These are phyloP conservation scores for Hypholoma sublateritium DNA, from an alignment of 768 basidiomycete species.

Conservation along the genomic window DNA sequence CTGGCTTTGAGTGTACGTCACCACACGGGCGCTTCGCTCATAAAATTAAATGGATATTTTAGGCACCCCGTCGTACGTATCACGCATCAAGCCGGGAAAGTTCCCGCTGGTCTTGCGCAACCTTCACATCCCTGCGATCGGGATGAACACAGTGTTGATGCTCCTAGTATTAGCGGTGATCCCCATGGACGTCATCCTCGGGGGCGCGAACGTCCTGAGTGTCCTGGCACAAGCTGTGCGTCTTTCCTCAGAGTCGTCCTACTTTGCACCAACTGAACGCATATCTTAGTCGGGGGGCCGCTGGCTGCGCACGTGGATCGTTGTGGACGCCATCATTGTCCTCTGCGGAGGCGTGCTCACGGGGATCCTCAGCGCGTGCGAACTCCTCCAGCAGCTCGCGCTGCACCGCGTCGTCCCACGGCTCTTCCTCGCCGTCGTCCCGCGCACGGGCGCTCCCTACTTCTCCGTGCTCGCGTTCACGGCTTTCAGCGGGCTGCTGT, in stretches of 20 bases:
- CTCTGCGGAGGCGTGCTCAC: constrained; percentile 73
- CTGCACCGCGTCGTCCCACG: constrained; percentile 61
- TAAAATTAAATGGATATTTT: neutral
- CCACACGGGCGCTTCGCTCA: neutral
- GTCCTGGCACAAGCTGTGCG: constrained; percentile 58
- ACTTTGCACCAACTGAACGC: neutral
- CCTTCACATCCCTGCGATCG: constrained; percentile 57
- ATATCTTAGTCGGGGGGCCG: constrained; percentile 48
- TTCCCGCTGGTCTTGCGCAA: constrained; percentile 66
- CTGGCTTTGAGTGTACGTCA: constrained; percentile 64
- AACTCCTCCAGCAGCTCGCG: constrained; percentile 56
- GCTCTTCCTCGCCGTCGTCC: constrained; percentile 46
- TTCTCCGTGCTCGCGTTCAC: constrained; percentile 51
- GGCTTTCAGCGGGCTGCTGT: constrained; percentile 50
- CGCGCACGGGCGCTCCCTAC: constrained; percentile 50
- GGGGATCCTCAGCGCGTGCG: constrained; percentile 58
- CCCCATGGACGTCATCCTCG: constrained; percentile 47
- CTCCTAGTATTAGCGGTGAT: constrained; percentile 59
- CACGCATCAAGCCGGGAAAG: constrained; percentile 53
- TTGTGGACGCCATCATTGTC: constrained; percentile 68
- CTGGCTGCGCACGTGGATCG: constrained; percentile 65
- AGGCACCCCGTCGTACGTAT: constrained; percentile 66
- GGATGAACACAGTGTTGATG: constrained; percentile 57
- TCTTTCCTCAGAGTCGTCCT: neutral
- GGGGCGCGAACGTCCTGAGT: constrained; percentile 62